Base-by-base conservation (phyloP, 495 filamentous ascomycete genomes). In the Antarctomyces pellizariae region DNA sequence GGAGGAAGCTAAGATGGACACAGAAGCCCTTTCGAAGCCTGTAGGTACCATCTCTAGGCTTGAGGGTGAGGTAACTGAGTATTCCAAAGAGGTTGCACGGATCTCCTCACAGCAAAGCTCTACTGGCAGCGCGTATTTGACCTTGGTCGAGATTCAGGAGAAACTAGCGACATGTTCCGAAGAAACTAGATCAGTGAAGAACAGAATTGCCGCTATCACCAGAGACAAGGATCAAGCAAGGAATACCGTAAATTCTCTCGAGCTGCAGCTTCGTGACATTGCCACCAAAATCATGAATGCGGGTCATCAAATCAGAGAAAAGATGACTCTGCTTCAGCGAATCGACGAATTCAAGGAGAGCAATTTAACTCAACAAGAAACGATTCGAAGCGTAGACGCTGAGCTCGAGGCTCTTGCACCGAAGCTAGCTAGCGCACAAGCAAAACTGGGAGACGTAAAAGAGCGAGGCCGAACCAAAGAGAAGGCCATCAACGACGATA, bases 81-180 rank as follows among this genome's bases (percentile, higher is more conserved):
- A 73, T 24, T 57, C 74, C 36, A 50, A 50, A 28, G 70, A 90
- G 39, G 69, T 89, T 26, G 53, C 69, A 33, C 64, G 75, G 26
- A 54, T 82, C 16, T 53, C 62, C 7, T 61, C 62, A 5, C 77
- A 82, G 32, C 67, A 91, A 36, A 63, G 70, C 26, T 64, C 71
- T 9, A 48, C 56, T 34, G 64, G 67, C 2, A 38, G 58, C 9
- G 52, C 62, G 3, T n/a, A n/a, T n/a, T 67, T 72, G 33, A 73
- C 73, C 4, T 50, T 79, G 10, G 73, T 92, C 26, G 76, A 90
- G 34, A 77, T 95, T 32, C 75, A 82, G 36, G 64, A 74, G 9
- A 62, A 86, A 26, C 65, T 77, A 29, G 61, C 64, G 12, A 44
- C 52, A 15, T 59, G 70, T 36, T 61, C 58, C n/a, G 78, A 82